Conservation (phyloP, 495 filamentous ascomycete species). For the Aspergillus incahuasiensis region DNA sequence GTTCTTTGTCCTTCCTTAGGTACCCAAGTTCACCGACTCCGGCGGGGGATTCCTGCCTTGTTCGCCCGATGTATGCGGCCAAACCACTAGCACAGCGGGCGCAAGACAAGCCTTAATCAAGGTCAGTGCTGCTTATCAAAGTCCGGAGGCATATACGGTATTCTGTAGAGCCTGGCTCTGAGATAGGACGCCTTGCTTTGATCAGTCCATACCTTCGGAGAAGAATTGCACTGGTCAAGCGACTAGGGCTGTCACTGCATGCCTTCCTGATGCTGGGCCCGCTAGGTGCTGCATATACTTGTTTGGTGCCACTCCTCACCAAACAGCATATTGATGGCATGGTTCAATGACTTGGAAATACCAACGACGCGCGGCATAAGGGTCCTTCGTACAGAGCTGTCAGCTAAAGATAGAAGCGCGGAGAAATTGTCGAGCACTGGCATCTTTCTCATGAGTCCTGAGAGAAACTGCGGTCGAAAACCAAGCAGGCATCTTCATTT, state of each 20-base stretch:
- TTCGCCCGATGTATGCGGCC: slow-evolving; percentile 7
- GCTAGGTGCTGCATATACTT: neutral
- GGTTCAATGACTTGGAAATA: neutral
- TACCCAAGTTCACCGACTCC: slow-evolving; percentile 8
- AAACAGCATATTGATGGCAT: neutral
- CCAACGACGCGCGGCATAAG: slow-evolving; percentile 1
- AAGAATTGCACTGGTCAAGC: neutral
- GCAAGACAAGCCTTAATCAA: slow-evolving; percentile 1
- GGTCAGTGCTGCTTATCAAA: neutral
- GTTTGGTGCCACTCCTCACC: neutral
- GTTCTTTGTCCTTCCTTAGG: neutral
- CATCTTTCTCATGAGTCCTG: neutral
- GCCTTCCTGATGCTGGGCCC: neutral
- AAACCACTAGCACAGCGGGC: neutral
- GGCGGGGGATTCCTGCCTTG: neutral
- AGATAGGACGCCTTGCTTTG: neutral
- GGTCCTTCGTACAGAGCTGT: neutral
- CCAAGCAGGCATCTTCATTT: slow-evolving; percentile 15
- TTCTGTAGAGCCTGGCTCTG: neutral
- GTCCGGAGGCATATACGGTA: neutral
- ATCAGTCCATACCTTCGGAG: neutral
- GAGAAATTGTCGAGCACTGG: neutral
- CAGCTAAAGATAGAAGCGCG: slow-evolving; percentile 9
- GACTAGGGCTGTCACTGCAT: neutral
- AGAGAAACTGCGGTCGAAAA: slow-evolving; percentile 7